Evolutionary conservation across 176 grass and related monocot species (phyloP).

Genomic region (Aegilops tauschii): DNA sequence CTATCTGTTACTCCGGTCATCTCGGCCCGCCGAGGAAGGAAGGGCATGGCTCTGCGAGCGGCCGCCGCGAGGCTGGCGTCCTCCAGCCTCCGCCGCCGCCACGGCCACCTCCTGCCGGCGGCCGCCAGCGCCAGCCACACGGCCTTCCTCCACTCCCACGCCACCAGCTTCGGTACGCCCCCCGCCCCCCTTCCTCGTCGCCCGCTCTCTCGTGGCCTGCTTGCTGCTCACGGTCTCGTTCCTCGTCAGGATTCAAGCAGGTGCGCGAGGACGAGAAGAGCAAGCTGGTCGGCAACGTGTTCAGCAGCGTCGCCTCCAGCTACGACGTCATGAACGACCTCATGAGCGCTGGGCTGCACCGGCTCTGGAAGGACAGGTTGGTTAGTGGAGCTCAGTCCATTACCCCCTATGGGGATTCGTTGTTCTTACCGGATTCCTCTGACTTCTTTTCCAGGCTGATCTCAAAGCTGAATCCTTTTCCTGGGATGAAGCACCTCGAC

Average conservation of each 20-base stretch:
- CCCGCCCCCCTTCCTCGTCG: too few species aligned
- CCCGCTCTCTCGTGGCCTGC: neutral
- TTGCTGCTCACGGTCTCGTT: neutral
- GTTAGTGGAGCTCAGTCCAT: neutral
- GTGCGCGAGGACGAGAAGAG: slow-evolving; percentile 83
- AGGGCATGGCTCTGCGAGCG: slow-evolving; percentile 5
- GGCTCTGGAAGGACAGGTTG: slow-evolving; percentile 90
- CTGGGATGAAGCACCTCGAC: slow-evolving; percentile 92
- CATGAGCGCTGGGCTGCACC: slow-evolving; percentile 83
- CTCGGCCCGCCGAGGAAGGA: neutral
- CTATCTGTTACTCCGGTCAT: neutral
- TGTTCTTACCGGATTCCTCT: neutral
- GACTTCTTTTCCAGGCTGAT: slow-evolving; percentile 42
- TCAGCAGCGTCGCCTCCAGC: slow-evolving; percentile 81
- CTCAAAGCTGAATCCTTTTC: slow-evolving; percentile 81
- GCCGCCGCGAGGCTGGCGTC: neutral
- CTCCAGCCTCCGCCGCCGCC: neutral
- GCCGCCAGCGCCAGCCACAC: neutral
- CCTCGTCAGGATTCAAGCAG: slow-evolving; percentile 67
- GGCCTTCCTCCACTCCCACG: slow-evolving; percentile 72
- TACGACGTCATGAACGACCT: slow-evolving; percentile 97
- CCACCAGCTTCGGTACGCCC: slow-evolving; percentile 70
- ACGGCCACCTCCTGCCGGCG: neutral
- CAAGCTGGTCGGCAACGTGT: slow-evolving; percentile 84
- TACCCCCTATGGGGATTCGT: neutral